Percentiles rank a stretch among this genome's conserved stretches.
Evolutionary conservation across 2,329 filamentous ascomycete genomes (phyloP).

Genomic region (Venturiaceae sp.): DNA sequence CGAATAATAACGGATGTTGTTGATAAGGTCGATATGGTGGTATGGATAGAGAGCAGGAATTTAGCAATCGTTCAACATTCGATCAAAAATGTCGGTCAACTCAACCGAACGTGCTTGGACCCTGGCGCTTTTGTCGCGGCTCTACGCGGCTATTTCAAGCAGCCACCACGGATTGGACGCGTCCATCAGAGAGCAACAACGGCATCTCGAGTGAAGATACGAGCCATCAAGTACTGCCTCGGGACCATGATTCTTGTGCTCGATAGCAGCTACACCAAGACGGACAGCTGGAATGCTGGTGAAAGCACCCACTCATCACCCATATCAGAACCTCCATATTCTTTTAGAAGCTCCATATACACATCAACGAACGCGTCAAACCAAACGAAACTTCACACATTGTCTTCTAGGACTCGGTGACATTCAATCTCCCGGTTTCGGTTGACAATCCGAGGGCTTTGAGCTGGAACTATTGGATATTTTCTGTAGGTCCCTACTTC

Average conservation of each 20-base stretch:
- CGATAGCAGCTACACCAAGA: neutral
- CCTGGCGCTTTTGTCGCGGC: neutral
- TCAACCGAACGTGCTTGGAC: too few species aligned
- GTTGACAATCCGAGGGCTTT: neutral
- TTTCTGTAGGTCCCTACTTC: neutral
- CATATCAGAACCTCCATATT: neutral
- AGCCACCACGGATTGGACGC: neutral
- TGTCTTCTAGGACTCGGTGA: neutral
- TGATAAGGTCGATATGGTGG: neutral
- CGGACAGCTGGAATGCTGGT: neutral
- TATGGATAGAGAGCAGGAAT: neutral
- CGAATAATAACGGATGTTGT: neutral
- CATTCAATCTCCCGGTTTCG: neutral
- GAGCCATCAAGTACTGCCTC: neutral
- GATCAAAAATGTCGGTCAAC: neutral
- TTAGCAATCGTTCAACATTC: neutral
- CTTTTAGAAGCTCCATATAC: neutral
- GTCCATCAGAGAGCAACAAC: neutral
- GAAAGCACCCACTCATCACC: neutral
- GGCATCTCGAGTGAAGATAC: neutral
- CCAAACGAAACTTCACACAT: neutral
- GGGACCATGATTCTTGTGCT: neutral
- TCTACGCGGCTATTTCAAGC: neutral
- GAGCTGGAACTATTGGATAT: neutral
- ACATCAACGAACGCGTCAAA: neutral